phyloP scores from a whole-genome alignment of 768 basidiomycete species.

The Serendipita indica region DNA sequence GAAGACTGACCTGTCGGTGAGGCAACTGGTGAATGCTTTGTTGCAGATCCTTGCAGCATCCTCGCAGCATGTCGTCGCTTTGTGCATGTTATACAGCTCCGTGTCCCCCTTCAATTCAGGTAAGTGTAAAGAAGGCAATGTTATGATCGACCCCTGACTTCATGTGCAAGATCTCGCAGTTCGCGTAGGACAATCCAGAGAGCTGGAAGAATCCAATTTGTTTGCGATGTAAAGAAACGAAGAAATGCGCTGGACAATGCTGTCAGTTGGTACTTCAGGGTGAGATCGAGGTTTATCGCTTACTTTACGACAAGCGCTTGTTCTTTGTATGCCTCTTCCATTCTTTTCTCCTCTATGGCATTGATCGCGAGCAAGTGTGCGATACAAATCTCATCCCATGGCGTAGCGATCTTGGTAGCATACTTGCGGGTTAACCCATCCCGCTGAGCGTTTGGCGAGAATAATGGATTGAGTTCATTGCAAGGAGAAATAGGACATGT shows the following conservation, averaged over 20 bases:
- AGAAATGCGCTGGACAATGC: conserved; percentile 42
- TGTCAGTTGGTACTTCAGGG: neutral
- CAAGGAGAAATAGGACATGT: neutral
- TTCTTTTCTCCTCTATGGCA: conserved; percentile 50
- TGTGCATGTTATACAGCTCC: conserved; percentile 32
- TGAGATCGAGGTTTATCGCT: conserved; percentile 22
- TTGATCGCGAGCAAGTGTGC: conserved; percentile 66
- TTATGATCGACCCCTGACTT: conserved; percentile 33
- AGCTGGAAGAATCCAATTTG: conserved; percentile 75
- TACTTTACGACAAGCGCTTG: conserved; percentile 63
- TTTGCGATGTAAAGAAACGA: conserved; percentile 63
- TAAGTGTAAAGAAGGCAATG: conserved; percentile 45
- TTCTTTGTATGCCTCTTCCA: conserved; percentile 65
- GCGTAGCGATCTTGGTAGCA: conserved; percentile 47
- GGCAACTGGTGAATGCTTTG: conserved; percentile 79
- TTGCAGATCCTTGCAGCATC: conserved; percentile 75
- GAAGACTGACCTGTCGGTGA: conserved; percentile 55
- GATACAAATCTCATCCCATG: conserved; percentile 79
- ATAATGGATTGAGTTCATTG: neutral
- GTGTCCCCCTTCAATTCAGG: conserved; percentile 24
- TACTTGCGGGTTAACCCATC: conserved; percentile 28
- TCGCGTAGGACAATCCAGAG: conserved; percentile 72
- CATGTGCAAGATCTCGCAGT: conserved; percentile 69
- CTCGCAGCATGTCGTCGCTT: conserved; percentile 54
- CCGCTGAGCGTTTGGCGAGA: conserved; percentile 15